Percentiles rank a stretch among this genome's conserved stretches.
Conservation (phyloP, 1,284 basidiomycete species). For the Ustilago vetiveriae region DNA sequence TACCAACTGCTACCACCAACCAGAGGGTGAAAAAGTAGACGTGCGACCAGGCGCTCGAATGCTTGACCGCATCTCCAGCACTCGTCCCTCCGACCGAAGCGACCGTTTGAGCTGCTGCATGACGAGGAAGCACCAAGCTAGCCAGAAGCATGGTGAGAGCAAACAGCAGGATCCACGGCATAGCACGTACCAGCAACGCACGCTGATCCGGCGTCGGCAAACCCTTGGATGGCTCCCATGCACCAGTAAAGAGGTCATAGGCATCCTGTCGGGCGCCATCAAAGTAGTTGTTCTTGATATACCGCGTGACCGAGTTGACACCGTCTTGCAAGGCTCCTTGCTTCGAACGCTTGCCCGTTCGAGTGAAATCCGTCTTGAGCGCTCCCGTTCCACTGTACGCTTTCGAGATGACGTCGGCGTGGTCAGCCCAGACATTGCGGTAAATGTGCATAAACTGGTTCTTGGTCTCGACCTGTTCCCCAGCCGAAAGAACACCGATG, state of each 20-base stretch:
- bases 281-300: constrained; percentile 96
- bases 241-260: constrained; percentile 86
- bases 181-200: constrained; percentile 80
- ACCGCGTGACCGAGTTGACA: constrained; percentile 84
- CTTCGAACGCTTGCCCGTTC: constrained; percentile 86
- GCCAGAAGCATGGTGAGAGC: constrained; percentile 77
- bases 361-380: constrained; percentile 94
- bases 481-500: constrained; percentile 52
- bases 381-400: constrained; percentile 96
- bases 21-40: constrained; percentile 51
- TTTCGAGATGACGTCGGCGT: constrained; percentile 88
- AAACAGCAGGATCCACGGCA: constrained; percentile 84
- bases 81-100: constrained; percentile 6
- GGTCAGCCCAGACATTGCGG: constrained; percentile 97
- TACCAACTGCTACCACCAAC: constrained; percentile 37
- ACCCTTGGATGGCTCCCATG: constrained; percentile 76
- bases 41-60: constrained; percentile 9
- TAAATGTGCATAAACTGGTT: constrained; percentile 74
- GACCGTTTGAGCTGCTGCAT: constrained; percentile 24
- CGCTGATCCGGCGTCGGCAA: constrained; percentile 81
- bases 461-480: constrained; percentile 60
- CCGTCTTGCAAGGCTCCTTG: constrained; percentile 84
- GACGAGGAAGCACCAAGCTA: constrained; percentile 48
- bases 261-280: constrained; percentile 83
- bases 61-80: constrained; percentile 11